These are phyloP conservation scores for Spongospora subterranea DNA, from an alignment of 208 protist genomes.

Conservation along the genomic window DNA sequence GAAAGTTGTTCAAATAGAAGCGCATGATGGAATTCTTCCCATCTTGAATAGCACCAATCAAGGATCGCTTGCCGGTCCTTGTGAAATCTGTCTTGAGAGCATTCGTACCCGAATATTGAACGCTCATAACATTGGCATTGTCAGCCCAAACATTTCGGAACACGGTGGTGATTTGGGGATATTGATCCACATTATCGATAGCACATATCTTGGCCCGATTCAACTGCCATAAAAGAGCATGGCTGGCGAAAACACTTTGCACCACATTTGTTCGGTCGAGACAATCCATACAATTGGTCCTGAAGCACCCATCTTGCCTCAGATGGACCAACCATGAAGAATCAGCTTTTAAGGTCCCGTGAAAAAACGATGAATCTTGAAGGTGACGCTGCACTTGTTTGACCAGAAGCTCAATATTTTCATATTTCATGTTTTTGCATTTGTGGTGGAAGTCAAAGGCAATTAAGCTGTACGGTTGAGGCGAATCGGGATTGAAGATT, in stretches of 20 bases:
- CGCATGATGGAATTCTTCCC: constrained; percentile 46
- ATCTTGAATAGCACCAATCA: constrained; percentile 57
- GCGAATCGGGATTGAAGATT: background rate
- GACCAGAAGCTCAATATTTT: constrained; percentile 63
- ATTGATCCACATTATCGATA: background rate
- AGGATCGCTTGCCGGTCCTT: constrained; percentile 66
- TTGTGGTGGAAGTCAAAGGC: constrained; percentile 66
- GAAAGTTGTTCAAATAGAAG: constrained; percentile 65
- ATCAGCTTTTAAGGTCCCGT: background rate
- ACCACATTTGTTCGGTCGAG: constrained; percentile 67
- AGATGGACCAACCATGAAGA: background rate
- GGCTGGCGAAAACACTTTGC: constrained; percentile 34
- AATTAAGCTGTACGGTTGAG: constrained; percentile 18
- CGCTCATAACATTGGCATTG: constrained; percentile 60
- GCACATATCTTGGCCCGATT: background rate
- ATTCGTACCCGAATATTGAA: constrained; percentile 59
- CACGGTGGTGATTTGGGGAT: background rate
- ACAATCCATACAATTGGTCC: constrained; percentile 69
- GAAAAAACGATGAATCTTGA: constrained; percentile 36
- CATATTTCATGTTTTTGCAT: constrained; percentile 56
- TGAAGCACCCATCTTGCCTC: constrained; percentile 58
- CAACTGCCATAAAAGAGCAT: constrained; percentile 48
- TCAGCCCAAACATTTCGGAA: constrained; percentile 64
- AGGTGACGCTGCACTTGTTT: background rate
- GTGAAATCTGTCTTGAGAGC: constrained; percentile 69